Base-by-base conservation (phyloP, 2,329 filamentous ascomycete species). In the Hymenoscyphus repandus region DNA sequence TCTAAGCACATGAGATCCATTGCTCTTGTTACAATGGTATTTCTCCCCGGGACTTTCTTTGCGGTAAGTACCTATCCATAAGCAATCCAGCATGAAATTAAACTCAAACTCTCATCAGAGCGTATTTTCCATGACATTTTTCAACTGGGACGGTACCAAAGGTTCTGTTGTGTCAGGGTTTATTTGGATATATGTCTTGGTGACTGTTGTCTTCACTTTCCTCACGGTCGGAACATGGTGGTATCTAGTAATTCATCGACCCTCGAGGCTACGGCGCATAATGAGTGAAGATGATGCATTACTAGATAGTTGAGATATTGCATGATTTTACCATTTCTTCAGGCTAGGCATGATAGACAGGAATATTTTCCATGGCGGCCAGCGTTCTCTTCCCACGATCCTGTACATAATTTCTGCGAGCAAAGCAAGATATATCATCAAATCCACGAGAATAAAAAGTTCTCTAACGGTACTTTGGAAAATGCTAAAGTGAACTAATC, bases 11-110 rank as follows among this genome's bases (percentile, higher is more conserved):
- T 73, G 68, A 66, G 68, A 47, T 67, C 66, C 4, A 67, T 72
- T n/a, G 68, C 70, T 2, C 57, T 70, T 2, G 59, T 72, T 50
- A 72, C 69, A 31, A 69, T 72, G 59, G 52, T 68, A 3, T 72
- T 72, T 52, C 66, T 72, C 3, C 71, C 71, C 3, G 69, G 65
- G 0, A 71, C 69, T 6, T 72, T 72, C 54, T 66, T 72, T 54
- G 67, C 70, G 13, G 50, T 52, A 45, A 48, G 34, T 30, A n/a
- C 31, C n/a, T 22, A 17, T 45, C 32, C 37, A 37, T 5, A 9
- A 18, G 18, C 13, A 27, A 37, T 27, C 7, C 9, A 18, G 12
- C 37, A 15, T 39, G 43, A 27, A 51, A 17, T 32, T 43, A 11
- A 43, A n/a, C 33, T 43, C 20, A n/a, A n/a, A n/a, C n/a, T n/a